Base-by-base conservation (phyloP, 805 yeast species). In the Ogataea pini region DNA sequence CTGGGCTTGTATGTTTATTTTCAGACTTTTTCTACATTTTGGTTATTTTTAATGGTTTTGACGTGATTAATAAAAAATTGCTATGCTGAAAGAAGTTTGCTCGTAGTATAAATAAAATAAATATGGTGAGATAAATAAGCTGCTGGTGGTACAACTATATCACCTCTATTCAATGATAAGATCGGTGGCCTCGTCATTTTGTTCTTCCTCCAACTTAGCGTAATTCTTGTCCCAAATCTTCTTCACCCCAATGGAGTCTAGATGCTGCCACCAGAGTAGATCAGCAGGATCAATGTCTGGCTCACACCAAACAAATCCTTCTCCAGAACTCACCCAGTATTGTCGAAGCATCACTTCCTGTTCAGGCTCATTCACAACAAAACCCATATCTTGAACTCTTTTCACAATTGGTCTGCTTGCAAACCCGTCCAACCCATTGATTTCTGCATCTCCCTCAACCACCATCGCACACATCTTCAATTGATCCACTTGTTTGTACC, bases 201-300 rank as follows among this genome's bases (percentile, higher is more conserved):
- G 50, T 7, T 49, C 52, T 12, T 57, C 56, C 29, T 60, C 60
- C 24, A 62, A 29, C 37, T 49, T 49, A 22, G 43, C 51, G 25
- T 56, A 55, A 34, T 59, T 56, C 32, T 51, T 52, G 47, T 65
- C 66, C 68, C 69, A 64, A 24, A 63, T 59, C 42, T 60, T 62
- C 40, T 58, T 60, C 13, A 62, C 64, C 1, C 69, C 69, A 25
- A 59, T 52, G 1, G 57, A 49, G 16, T 62, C 56, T 31, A 69
- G 47, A 56, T 68, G 69, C 25, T 60, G 45, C 59, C 62, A 58
- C 72, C 71, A 64, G 16, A 62, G 50, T 14, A 82, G 52, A 17
- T 83, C 89, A 0, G 94, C 95, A 0, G 96, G 96, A 61, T 89
- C 96, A 60, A 85, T 86, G 62, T 88, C 96, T 0, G 96, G 96